phyloP scores from a whole-genome alignment of 116 monocot species.

The Dioscorea cayenensis region DNA sequence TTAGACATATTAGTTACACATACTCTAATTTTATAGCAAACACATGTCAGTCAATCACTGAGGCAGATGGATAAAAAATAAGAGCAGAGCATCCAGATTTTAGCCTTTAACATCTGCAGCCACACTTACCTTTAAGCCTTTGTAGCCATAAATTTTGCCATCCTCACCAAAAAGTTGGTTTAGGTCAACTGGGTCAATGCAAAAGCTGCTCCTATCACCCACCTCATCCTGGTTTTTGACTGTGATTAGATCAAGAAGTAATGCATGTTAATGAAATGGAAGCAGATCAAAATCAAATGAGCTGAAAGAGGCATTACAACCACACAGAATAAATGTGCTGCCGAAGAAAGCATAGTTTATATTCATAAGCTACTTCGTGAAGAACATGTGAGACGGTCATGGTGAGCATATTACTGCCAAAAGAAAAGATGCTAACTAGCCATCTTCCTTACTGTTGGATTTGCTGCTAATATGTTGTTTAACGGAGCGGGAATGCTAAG shows the following conservation, averaged over 20 bases:
- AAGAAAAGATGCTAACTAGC: no score
- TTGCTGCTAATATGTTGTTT: no score
- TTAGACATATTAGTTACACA: neutral
- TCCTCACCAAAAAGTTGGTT: constrained; percentile 90
- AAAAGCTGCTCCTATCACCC: constrained; percentile 23
- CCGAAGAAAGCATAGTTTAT: no score
- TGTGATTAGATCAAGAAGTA: constrained; percentile 12
- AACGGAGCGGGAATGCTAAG: no score
- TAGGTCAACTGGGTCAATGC: constrained; percentile 58
- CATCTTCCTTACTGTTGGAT: no score
- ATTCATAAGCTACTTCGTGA: no score
- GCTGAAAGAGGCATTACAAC: neutral
- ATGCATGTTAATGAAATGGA: neutral
- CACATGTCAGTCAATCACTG: neutral
- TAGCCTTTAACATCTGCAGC: neutral
- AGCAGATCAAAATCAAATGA: constrained; percentile 4
- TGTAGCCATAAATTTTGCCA: constrained; percentile 98
- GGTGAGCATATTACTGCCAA: no score
- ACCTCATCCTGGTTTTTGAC: constrained; percentile 68
- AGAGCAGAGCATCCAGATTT: no score
- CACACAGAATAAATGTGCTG: neutral
- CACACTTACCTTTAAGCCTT: constrained; percentile 57
- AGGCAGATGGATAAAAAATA: neutral
- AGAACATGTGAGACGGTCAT: no score
- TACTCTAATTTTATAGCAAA: neutral